A percentile compares a stretch with the other conserved stretches of the same genome.
phyloP scores from a whole-genome alignment of 176 grass and related monocot genomes.

The Carex pumila region DNA sequence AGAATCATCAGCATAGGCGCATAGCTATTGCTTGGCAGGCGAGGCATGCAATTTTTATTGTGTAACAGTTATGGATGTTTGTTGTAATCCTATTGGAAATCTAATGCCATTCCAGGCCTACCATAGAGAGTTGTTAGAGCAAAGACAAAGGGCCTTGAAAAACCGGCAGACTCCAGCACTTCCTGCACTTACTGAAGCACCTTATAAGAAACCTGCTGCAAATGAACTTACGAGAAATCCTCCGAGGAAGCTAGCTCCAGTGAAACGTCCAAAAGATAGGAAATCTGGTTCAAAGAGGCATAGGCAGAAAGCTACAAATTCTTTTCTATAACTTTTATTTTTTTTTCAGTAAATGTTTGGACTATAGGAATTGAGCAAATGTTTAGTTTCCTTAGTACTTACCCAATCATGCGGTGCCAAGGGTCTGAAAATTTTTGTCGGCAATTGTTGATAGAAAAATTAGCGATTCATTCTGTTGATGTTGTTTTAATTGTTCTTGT shows the following conservation, averaged over 20 bases:
- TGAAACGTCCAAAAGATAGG: constrained; percentile 44
- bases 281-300: constrained; percentile 52
- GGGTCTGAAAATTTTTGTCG: constrained; percentile 41
- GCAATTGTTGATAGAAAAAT: constrained; percentile 46
- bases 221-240: constrained; percentile 27
- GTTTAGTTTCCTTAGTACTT: constrained; percentile 31
- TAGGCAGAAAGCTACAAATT: constrained; percentile 28
- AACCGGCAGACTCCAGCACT: constrained; percentile 27
- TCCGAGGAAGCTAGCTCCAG: constrained; percentile 40
- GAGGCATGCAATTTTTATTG: neutral
- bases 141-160: constrained; percentile 38
- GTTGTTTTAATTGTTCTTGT: constrained; percentile 15
- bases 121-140: constrained; percentile 74
- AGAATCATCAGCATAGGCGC: neutral
- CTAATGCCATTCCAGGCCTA: constrained; percentile 54
- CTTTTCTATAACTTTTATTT: constrained; percentile 36
- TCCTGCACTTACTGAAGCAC: constrained; percentile 11
- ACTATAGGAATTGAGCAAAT: constrained; percentile 6
- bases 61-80: neutral
- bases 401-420: constrained; percentile 16
- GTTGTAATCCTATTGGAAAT: neutral
- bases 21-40: neutral
- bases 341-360: constrained; percentile 29
- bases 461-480: constrained; percentile 34
- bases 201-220: constrained; percentile 29